Evolutionary conservation across 345 rosid species (phyloP).

Genomic region (Adansonia digitata): DNA sequence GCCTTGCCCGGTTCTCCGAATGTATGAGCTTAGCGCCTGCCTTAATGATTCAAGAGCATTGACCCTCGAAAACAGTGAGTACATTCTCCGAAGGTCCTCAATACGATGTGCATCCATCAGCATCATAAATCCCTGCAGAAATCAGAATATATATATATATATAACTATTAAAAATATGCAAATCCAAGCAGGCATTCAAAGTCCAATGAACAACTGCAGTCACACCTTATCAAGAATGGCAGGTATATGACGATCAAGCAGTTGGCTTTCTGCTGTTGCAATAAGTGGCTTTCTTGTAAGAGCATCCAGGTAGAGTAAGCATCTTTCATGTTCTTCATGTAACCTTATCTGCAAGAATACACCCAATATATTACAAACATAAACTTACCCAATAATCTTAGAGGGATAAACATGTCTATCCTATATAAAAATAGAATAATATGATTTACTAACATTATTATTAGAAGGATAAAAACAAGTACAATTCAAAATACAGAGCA

Average conservation of each 20-base stretch:
- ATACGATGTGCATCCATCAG: slow-evolving; percentile 91
- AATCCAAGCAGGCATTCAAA: slow-evolving; percentile 3
- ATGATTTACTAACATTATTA: background rate
- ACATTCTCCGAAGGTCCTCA: slow-evolving; percentile 85
- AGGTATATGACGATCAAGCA: slow-evolving; percentile 80
- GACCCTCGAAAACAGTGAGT: slow-evolving; percentile 69
- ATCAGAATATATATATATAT: slow-evolving; percentile 2
- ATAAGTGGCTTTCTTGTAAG: slow-evolving; percentile 80
- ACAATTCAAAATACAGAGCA: background rate
- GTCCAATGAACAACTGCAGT: background rate
- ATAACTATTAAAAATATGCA: slow-evolving; percentile 2
- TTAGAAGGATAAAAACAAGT: background rate
- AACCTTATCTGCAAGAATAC: slow-evolving; percentile 62
- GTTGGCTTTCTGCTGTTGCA: slow-evolving; percentile 81
- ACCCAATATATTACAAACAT: slow-evolving; percentile 12
- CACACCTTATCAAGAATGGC: slow-evolving; percentile 89
- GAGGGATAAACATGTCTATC: background rate
- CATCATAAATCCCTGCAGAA: slow-evolving; percentile 67
- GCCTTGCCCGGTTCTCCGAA: slow-evolving; percentile 77
- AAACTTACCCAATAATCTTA: slow-evolving; percentile 6
- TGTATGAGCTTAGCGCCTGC: slow-evolving; percentile 72
- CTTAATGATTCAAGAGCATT: slow-evolving; percentile 78
- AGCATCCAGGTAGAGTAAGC: slow-evolving; percentile 80
- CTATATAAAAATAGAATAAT: background rate
- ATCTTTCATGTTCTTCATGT: slow-evolving; percentile 96